Base-by-base conservation (phyloP, 2,329 filamentous ascomycete species). In the Colletotrichum echinochloae region DNA sequence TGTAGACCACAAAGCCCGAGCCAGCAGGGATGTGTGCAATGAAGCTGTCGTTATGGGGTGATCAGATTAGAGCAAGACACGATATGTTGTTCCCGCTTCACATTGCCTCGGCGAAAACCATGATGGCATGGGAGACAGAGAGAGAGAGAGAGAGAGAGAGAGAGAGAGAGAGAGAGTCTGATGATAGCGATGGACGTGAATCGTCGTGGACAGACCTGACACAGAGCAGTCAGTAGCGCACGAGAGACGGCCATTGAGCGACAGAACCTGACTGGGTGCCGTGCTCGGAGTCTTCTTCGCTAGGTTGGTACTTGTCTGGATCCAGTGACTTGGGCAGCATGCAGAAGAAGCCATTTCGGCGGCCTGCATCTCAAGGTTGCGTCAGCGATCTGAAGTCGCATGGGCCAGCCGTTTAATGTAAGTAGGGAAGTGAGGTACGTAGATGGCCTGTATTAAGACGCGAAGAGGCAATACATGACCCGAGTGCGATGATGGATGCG, bases 261-360 rank as follows among this genome's bases (percentile, higher is more conserved):
- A 39, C 54, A 12, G 18, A 26, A 56, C 35, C n/a, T 23, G 30
- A 16, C 52, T n/a, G 14, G 5, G n/a, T 3, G 23, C 16, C 20
- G 46, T 28, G 23, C 14, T 37, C 16, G 23, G 41, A 23, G 48
- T 3, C 57, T 33, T 16, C 37, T 37, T 46, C 23, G 33, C 56
- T 20, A n/a, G 18, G n/a, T n/a, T n/a, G 41, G 20, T 3, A 48
- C 16, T 28, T 8, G 65, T 41, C 51, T 6, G 28, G 59, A 63
- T 68, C 68, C 64, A 57, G 68, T 71, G 68, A 71, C 65, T 57
- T 41, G 59, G 57, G 23, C 44, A 39, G 6, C 37, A 71, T 71
- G 68, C 68, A 68, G 56, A 56, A 44, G 67, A 59, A 46, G 54
- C 60, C 44, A 56, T 23, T 52, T 59, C 68, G 41, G 67, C 56